Evolutionary conservation across 208 protist species (phyloP).

Genomic region (Lotmaria passim): DNA sequence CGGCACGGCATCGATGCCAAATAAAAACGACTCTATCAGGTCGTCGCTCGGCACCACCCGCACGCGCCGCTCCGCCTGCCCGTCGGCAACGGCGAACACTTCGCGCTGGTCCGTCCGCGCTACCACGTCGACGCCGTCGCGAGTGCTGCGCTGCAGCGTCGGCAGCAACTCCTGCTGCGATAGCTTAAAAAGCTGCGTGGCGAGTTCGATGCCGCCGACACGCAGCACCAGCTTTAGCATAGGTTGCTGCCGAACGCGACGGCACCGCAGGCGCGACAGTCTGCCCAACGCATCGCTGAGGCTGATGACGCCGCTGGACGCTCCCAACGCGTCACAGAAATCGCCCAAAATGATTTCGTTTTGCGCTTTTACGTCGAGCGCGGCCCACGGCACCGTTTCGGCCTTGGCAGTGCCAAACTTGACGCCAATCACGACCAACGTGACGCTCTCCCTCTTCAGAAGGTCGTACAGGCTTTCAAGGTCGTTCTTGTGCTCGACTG

Average conservation of each 20-base stretch:
- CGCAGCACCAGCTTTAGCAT: slow-evolving; percentile 52
- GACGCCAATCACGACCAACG: slow-evolving; percentile 84
- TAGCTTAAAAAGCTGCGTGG: slow-evolving; percentile 79
- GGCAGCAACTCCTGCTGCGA: slow-evolving; percentile 60
- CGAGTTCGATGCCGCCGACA: slow-evolving; percentile 72
- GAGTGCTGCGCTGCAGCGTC: slow-evolving; percentile 57
- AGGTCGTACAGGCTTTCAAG: slow-evolving; percentile 48
- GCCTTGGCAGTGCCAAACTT: slow-evolving; percentile 31
- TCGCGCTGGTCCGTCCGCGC: slow-evolving; percentile 33
- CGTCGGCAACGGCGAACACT: slow-evolving; percentile 3
- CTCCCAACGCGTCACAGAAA: slow-evolving; percentile 45
- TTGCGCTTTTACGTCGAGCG: slow-evolving; percentile 42
- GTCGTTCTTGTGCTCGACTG: slow-evolving; percentile 72
- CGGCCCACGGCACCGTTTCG: slow-evolving; percentile 8
- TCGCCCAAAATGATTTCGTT: slow-evolving; percentile 72
- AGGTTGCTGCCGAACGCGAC: slow-evolving; percentile 51
- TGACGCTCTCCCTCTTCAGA: slow-evolving; percentile 46
- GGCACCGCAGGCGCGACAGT: slow-evolving; percentile 33
- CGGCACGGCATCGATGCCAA: slow-evolving; percentile 82
- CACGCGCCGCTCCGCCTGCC: neutral
- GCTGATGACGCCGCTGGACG: slow-evolving; percentile 47
- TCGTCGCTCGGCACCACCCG: slow-evolving; percentile 20
- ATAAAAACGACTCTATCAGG: slow-evolving; percentile 71
- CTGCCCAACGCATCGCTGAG: slow-evolving; percentile 45
- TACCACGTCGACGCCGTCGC: slow-evolving; percentile 53